A percentile compares a stretch with the other conserved stretches of the same genome.
Evolutionary conservation across 1,284 basidiomycete species (phyloP).

Genomic region (Mycena sp.): DNA sequence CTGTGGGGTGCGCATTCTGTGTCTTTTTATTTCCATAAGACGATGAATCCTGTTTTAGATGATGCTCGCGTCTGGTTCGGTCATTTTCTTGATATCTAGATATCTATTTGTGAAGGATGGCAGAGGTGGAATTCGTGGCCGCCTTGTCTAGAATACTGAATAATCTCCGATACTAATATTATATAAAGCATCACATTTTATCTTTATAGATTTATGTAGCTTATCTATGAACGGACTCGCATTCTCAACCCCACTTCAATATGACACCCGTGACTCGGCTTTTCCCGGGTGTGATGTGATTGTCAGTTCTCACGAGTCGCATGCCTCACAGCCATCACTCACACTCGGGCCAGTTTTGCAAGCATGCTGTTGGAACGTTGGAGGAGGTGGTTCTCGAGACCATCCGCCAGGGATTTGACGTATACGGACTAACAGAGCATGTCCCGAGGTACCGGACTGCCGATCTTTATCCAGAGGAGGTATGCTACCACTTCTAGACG

Average conservation of each 20-base stretch:
- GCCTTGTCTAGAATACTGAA: conserved; percentile 29
- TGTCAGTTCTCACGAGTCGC: not conserved
- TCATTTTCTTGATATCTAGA: conserved; percentile 40
- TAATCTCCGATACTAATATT: too few species aligned
- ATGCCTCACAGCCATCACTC: conserved; percentile 96
- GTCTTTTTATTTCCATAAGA: not conserved
- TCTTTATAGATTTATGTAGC: too few species aligned
- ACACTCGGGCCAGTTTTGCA: conserved; percentile 97
- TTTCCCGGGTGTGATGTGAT: not conserved
- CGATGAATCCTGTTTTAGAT: conserved; percentile 27
- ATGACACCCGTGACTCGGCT: not conserved
- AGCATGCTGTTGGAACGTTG: conserved; percentile 83
- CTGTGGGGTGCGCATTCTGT: conserved; percentile 47
- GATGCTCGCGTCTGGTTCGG: conserved; percentile 38
- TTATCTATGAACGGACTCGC: too few species aligned
- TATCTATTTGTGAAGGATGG: conserved; percentile 36
- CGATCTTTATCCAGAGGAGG: conserved; percentile 98
- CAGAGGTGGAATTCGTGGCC: conserved; percentile 26
- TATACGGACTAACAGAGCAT: conserved; percentile 95
- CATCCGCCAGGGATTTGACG: conserved; percentile 78
- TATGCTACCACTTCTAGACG: conserved; percentile 42
- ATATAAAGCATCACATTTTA: too few species aligned
- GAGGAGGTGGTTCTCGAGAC: conserved; percentile 86
- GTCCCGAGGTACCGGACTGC: conserved; percentile 83
- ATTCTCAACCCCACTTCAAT: too few species aligned